Base-by-base conservation (phyloP, 2,329 filamentous ascomycete species). In the Monosporascus sp. region DNA sequence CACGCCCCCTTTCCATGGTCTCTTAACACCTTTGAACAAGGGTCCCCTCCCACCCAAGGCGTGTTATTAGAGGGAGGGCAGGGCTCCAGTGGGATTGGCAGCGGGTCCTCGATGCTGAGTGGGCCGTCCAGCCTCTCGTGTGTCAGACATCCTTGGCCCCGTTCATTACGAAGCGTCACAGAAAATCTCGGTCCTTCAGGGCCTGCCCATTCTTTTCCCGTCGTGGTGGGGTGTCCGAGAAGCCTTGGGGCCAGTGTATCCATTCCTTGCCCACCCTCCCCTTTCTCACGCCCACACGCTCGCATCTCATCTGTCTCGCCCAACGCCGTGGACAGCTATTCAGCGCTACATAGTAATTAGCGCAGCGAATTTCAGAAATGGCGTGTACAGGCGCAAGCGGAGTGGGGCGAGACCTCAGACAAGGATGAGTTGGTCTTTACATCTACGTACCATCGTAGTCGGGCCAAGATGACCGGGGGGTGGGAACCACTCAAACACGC, bases 111-210 rank as follows among this genome's bases (percentile, higher is more conserved):
- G 60, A 58, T 60, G 61, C 55, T 60, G 54, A 51, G 58, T 62
- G 60, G 60, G 54, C 69, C 70, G 72, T 68, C 72, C 73, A 70
- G 73, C 71, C 73, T 71, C 70, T 72, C 66, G 69, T 76, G 75
- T 76, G 75, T 78, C 74, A 77, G 74, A 76, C 71, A 73, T 71
- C 70, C 73, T 71, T 72, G 70, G 67, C 68, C 70, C 75, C 73
- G 75, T 75, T 76, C 76, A 75, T 77, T 76, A 70, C 73, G 67
- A 72, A 70, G 72, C 73, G 70, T 74, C 72, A 74, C 73, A 46
- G 69, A 69, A 69, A 62, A 63, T 65, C 60, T 60, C 55, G 60
- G 64, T 63, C 60, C 59, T 60, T 62, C 56, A 62, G 55, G 36
- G 52, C 47, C 51, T 54, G 50, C 54, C 41, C 60, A 59, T 60